phyloP scores from a whole-genome alignment of 2,329 filamentous ascomycete species.

The Phyllachora maydis region DNA sequence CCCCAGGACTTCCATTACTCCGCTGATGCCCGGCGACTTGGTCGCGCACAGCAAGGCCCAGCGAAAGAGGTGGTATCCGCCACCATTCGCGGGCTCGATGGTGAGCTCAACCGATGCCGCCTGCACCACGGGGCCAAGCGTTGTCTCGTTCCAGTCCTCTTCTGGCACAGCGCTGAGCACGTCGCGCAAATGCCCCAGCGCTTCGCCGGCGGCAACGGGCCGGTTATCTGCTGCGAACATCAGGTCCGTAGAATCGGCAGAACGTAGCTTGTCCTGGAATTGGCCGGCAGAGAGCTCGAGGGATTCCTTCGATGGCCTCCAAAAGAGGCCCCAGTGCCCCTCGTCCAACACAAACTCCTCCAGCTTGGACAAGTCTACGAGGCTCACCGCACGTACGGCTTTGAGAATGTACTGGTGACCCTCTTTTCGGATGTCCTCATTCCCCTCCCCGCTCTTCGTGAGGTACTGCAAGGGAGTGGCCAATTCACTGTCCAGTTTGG shows the following conservation, averaged over 20 bases:
- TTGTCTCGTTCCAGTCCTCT: background rate
- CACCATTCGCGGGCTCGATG: slow-evolving; percentile 1
- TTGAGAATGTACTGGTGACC: slow-evolving; percentile 1
- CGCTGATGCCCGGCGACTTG: slow-evolving; percentile 7
- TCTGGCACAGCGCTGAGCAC: slow-evolving; percentile 1
- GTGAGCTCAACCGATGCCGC: slow-evolving; percentile 4
- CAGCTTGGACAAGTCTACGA: background rate
- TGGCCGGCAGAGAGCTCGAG: too few species aligned
- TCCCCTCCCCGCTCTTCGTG: background rate
- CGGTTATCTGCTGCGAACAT: too few species aligned
- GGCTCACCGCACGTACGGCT: background rate
- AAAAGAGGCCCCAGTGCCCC: slow-evolving; percentile 9
- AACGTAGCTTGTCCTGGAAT: too few species aligned
- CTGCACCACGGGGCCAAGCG: slow-evolving; percentile 1
- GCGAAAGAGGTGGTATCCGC: slow-evolving; percentile 9
- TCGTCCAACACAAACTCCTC: slow-evolving; percentile 3
- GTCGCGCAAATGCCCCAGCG: slow-evolving; percentile 1
- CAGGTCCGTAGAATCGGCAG: too few species aligned
- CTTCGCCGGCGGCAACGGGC: too few species aligned
- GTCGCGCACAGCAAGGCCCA: slow-evolving; percentile 10
- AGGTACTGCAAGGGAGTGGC: background rate
- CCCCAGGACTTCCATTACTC: slow-evolving; percentile 11
- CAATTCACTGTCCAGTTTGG: too few species aligned
- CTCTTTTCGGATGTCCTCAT: background rate
- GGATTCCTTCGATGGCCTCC: too few species aligned